Conservation (phyloP, 2,329 filamentous ascomycete species). For the Stenocarpella maydis region DNA sequence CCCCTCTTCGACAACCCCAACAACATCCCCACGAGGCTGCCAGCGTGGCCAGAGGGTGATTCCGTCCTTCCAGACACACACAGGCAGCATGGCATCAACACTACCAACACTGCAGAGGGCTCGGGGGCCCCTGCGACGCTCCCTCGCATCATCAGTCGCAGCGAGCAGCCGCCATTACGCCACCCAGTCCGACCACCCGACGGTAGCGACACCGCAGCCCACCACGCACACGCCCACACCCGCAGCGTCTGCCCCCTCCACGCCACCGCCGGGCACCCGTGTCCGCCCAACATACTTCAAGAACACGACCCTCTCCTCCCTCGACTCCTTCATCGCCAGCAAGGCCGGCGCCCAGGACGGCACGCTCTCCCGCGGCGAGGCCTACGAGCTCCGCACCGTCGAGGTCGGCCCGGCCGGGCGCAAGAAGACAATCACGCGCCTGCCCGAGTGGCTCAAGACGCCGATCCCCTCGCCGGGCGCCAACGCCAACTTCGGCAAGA, state of each 20-base stretch:
- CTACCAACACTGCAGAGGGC: slow-evolving; percentile 52
- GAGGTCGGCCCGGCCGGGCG: slow-evolving; percentile 70
- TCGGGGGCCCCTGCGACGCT: slow-evolving; percentile 53
- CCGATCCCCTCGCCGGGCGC: slow-evolving; percentile 77
- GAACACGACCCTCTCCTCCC: slow-evolving; percentile 62
- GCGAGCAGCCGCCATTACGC: slow-evolving; percentile 53
- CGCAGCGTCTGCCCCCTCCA: slow-evolving; percentile 28
- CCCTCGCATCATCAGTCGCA: slow-evolving; percentile 44
- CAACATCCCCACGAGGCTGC: background rate
- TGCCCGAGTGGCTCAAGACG: slow-evolving; percentile 96
- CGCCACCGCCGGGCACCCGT: slow-evolving; percentile 32
- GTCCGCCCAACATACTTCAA: slow-evolving; percentile 65
- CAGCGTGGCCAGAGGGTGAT: background rate
- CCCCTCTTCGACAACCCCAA: background rate
- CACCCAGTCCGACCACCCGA: slow-evolving; percentile 46
- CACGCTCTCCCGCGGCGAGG: slow-evolving; percentile 59
- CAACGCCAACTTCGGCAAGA: slow-evolving; percentile 86
- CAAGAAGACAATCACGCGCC: slow-evolving; percentile 72
- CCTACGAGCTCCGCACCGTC: slow-evolving; percentile 68
- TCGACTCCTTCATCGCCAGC: slow-evolving; percentile 64
- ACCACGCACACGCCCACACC: slow-evolving; percentile 37
- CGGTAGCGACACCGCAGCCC: slow-evolving; percentile 35
- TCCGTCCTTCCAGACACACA: background rate
- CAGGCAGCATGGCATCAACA: slow-evolving; percentile 50
- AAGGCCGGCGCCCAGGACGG: slow-evolving; percentile 50